Evolutionary conservation across 176 grass and related monocot species (phyloP).

Genomic region (Dendrocalamus sinicus): DNA sequence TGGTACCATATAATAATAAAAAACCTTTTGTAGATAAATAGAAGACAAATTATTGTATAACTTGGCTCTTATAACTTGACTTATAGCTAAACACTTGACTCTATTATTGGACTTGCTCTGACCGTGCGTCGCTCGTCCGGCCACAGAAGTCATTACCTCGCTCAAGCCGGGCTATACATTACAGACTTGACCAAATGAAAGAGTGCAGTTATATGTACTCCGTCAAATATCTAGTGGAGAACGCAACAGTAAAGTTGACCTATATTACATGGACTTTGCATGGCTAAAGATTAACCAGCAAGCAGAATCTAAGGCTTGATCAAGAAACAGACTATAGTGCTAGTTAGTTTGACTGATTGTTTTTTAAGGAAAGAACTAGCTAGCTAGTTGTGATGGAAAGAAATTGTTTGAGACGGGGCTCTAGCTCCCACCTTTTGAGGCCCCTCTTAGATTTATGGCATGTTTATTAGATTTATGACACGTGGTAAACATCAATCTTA

Average conservation of each 20-base stretch:
- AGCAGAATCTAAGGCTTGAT: background rate
- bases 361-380: background rate
- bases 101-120: too few relatives aligned
- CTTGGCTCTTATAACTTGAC: too few relatives aligned
- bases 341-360: background rate
- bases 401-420: too few relatives aligned
- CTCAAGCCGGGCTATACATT: background rate
- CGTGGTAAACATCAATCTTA: too few relatives aligned
- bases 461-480: too few relatives aligned
- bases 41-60: too few relatives aligned
- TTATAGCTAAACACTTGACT: too few relatives aligned
- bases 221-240: background rate
- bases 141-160: background rate
- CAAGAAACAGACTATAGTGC: background rate
- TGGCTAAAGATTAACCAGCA: background rate
- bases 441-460: too few relatives aligned
- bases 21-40: too few relatives aligned
- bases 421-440: too few relatives aligned
- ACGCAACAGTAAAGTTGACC: background rate
- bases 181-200: conserved; percentile 21
- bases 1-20: too few relatives aligned
- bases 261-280: background rate
- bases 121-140: conserved; percentile 5
- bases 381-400: too few relatives aligned
- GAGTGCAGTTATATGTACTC: background rate